These are phyloP conservation scores for Lichtheimia ornata DNA, from an alignment of 371 early-diverging fungal genomes.

Conservation along the genomic window DNA sequence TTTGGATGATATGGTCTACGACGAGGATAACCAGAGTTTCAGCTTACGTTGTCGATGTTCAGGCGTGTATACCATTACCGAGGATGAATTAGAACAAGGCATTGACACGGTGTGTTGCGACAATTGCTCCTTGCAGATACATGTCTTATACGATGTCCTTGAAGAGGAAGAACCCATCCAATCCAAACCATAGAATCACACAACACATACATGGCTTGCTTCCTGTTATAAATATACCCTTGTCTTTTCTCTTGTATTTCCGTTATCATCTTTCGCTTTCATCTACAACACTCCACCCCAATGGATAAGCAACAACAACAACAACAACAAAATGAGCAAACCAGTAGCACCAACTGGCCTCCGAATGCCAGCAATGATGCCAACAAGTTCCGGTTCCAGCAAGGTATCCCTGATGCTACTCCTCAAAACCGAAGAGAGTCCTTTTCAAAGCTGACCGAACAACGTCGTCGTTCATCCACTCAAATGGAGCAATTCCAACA, in stretches of 20 bases:
- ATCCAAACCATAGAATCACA: too few relatives aligned
- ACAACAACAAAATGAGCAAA: background rate
- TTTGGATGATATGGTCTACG: slow-evolving; percentile 48
- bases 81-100: slow-evolving; percentile 52
- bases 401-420: too few relatives aligned
- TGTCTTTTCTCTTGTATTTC: too few relatives aligned
- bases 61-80: slow-evolving; percentile 50
- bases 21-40: slow-evolving; percentile 28
- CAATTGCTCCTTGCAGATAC: slow-evolving; percentile 54
- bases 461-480: slow-evolving; percentile 1
- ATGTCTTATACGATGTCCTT: slow-evolving; percentile 53
- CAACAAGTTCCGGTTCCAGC: too few relatives aligned
- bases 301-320: too few relatives aligned
- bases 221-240: too few relatives aligned
- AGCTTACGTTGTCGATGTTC: slow-evolving; percentile 55
- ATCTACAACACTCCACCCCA: too few relatives aligned
- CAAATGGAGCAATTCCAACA: background rate
- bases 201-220: too few relatives aligned
- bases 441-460: background rate
- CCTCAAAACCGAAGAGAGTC: background rate
- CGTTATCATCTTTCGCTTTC: too few relatives aligned
- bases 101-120: slow-evolving; percentile 52
- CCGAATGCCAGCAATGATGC: background rate
- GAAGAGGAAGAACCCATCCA: slow-evolving; percentile 24
- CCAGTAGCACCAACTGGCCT: background rate